A percentile compares a stretch with the other conserved stretches of the same genome.
phyloP scores from a whole-genome alignment of 768 basidiomycete genomes.

The Macrolepiota albuminosa region DNA sequence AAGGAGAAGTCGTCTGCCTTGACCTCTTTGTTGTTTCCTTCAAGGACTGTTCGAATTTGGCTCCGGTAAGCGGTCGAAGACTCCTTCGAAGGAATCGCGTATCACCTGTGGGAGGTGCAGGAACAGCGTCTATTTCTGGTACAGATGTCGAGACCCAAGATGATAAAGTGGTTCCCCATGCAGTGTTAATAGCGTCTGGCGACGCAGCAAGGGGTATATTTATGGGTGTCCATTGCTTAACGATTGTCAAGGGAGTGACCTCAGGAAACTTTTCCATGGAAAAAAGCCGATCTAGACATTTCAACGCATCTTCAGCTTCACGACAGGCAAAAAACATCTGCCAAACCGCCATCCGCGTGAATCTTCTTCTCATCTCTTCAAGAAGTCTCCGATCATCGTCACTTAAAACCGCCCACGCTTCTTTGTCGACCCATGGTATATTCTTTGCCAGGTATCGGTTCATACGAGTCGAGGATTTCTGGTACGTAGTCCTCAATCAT shows the following conservation, averaged over 20 bases:
- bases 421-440: background rate
- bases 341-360: slow-evolving; percentile 3
- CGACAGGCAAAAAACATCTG: slow-evolving; percentile 2
- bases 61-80: background rate
- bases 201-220: background rate
- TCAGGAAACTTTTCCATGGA: background rate
- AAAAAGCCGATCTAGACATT: background rate
- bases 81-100: background rate
- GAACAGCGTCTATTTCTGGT: too few relatives aligned
- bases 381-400: background rate
- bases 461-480: background rate
- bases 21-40: background rate
- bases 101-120: too few relatives aligned
- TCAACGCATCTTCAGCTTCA: slow-evolving; percentile 3
- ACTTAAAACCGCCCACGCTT: background rate
- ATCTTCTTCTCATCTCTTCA: background rate
- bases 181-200: background rate
- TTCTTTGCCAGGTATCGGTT: background rate
- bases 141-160: background rate
- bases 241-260: background rate
- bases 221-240: background rate
- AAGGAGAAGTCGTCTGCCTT: background rate
- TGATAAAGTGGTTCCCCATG: background rate
- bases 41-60: background rate
- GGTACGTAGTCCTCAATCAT: background rate